Evolutionary conservation across 306 rosid genomes (phyloP).

Genomic region (Acacia crassicarpa): DNA sequence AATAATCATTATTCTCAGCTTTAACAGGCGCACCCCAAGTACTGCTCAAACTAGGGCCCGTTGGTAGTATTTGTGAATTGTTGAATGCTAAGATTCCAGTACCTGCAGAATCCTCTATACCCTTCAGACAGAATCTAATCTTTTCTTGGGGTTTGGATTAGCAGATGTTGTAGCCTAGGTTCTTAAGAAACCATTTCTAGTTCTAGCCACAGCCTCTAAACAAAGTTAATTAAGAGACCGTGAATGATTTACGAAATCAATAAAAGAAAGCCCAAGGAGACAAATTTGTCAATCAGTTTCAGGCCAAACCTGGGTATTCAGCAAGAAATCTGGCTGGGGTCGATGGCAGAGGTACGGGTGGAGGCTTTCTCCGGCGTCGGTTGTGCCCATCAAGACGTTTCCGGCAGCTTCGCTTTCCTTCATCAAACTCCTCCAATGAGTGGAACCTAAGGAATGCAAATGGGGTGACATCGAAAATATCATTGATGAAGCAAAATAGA

Average conservation of each 20-base stretch:
- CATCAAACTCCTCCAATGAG: conserved; percentile 65
- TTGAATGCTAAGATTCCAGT: conserved; percentile 37
- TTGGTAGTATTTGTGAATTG: conserved; percentile 28
- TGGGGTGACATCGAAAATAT: neutral
- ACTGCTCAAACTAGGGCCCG: conserved; percentile 32
- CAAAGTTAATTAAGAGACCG: neutral
- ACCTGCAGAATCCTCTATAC: conserved; percentile 24
- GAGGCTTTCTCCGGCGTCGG: conserved; percentile 63
- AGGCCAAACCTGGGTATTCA: conserved; percentile 7
- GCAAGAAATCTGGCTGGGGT: neutral
- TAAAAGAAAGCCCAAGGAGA: neutral
- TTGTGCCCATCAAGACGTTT: conserved; percentile 75
- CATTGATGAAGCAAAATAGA: neutral
- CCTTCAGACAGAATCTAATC: neutral
- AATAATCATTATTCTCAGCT: conserved; percentile 13
- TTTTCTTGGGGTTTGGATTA: neutral
- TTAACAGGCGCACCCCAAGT: conserved; percentile 30
- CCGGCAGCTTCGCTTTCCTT: conserved; percentile 67
- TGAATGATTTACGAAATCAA: neutral
- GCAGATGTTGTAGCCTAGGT: neutral
- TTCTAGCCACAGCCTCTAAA: neutral
- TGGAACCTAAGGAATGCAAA: conserved; percentile 45
- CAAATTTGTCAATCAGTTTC: neutral
- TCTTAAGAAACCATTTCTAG: neutral
- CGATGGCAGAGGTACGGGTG: conserved; percentile 46